Percentiles rank a stretch among this genome's conserved stretches.
phyloP scores from a whole-genome alignment of 306 rosid species.

The Rosa multiflora region DNA sequence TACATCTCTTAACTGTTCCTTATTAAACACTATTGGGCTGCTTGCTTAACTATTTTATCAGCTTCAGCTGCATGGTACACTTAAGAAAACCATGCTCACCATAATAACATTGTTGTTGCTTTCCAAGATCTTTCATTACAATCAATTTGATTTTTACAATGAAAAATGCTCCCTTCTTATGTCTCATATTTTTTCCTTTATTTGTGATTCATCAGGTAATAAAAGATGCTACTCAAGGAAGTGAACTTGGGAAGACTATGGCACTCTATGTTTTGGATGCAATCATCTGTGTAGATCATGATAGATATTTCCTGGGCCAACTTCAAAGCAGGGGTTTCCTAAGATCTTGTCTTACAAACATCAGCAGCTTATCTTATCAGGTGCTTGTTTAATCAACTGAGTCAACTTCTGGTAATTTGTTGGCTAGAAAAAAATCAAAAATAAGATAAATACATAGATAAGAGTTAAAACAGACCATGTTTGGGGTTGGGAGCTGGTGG shows the following conservation, averaged over 20 bases:
- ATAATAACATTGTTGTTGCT: neutral
- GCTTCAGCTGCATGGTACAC: neutral
- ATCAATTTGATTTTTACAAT: neutral
- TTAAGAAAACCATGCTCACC: neutral
- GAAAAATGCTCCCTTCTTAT: neutral
- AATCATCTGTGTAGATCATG: conserved; percentile 84
- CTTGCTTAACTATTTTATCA: neutral
- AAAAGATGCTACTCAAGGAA: conserved; percentile 89
- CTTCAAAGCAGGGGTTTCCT: conserved; percentile 94
- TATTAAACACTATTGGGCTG: neutral
- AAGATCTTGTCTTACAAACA: conserved; percentile 75
- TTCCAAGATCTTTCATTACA: neutral
- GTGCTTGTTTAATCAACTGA: conserved; percentile 41
- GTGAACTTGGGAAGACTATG: conserved; percentile 93
- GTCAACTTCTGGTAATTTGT: neutral
- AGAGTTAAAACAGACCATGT: neutral
- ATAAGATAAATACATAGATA: neutral
- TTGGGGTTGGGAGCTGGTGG: conserved; percentile 3
- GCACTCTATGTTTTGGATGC: conserved; percentile 86
- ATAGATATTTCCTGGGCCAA: conserved; percentile 74
- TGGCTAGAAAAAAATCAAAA: neutral
- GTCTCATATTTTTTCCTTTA: conserved; percentile 19
- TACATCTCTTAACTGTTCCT: neutral
- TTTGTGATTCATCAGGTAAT: conserved; percentile 55
- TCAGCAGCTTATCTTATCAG: conserved; percentile 78